Conservation (phyloP, 805 yeast species). For the Wickerhamiella sorbophila region DNA sequence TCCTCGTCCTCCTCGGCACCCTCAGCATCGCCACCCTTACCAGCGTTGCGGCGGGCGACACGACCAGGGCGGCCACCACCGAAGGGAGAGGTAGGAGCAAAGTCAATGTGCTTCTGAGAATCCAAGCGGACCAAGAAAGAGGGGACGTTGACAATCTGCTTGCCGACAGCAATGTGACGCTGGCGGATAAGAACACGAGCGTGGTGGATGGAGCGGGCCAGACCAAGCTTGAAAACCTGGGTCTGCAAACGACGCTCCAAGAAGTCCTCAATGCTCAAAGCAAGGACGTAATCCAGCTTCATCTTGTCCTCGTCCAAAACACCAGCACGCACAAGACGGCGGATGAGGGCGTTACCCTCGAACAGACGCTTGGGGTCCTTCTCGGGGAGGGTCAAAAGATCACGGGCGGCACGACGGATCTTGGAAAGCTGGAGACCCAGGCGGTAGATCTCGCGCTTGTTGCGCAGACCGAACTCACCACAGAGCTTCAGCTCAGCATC, state of each 20-base stretch:
- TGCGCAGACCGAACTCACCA: conserved; percentile 99
- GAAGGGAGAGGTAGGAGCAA: conserved; percentile 97
- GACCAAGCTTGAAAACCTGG: conserved; percentile 98
- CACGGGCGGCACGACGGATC: conserved; percentile 99
- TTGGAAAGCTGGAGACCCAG: conserved; percentile 97
- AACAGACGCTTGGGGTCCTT: conserved; percentile 99
- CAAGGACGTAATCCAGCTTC: conserved; percentile 99
- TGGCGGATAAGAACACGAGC: conserved; percentile 97
- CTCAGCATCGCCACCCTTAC: conserved; percentile 49
- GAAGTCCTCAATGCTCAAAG: conserved; percentile 96
- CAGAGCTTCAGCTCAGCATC: conserved; percentile 98
- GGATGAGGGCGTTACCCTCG: conserved; percentile 99
- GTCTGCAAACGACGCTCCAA: conserved; percentile 99
- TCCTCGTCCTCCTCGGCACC: conserved; percentile 63
- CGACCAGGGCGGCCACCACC: conserved; percentile 99
- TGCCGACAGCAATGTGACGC: conserved; percentile 99
- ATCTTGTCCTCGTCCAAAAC: conserved; percentile 97
- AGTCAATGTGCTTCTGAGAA: conserved; percentile 99
- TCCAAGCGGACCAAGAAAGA: conserved; percentile 99
- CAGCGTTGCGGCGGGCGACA: conserved; percentile 88
- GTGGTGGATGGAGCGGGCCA: conserved; percentile 99
- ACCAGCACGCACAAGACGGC: conserved; percentile 99
- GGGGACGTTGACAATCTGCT: conserved; percentile 97
- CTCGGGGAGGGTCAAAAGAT: conserved; percentile 98
- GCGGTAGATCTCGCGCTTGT: conserved; percentile 99